phyloP scores from a whole-genome alignment of 495 filamentous ascomycete genomes.

The Penicillium coprophilum region DNA sequence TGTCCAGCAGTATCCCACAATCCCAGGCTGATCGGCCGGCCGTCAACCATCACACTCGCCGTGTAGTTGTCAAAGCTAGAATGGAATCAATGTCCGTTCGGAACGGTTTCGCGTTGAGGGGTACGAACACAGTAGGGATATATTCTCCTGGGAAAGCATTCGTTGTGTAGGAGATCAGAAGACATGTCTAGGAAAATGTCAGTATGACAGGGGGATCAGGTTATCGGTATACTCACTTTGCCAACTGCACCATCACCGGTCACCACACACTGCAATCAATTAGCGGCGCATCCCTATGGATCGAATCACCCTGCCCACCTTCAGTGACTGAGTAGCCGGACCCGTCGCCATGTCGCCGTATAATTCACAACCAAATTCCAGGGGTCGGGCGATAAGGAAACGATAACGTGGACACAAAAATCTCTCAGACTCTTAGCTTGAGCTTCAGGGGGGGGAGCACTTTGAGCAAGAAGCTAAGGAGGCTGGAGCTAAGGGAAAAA shows the following conservation, averaged over 20 bases:
- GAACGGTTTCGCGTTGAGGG: conserved; percentile 6
- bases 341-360: conserved; percentile 58
- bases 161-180: conserved; percentile 98
- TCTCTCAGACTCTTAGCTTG: conserved; percentile 6
- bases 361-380: conserved; percentile 9
- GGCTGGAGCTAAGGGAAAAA: conserved; percentile 11
- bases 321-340: conserved; percentile 70
- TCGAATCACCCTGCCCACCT: conserved; percentile 49
- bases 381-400: conserved; percentile 16
- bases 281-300: conserved; percentile 17
- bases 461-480: conserved; percentile 7
- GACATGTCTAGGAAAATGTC: conserved; percentile 71
- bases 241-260: conserved; percentile 98
- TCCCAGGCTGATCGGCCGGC: conserved; percentile 92
- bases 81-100: conserved; percentile 1
- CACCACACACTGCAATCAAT: conserved; percentile 77
- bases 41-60: conserved; percentile 97
- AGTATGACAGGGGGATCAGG: not conserved
- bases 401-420: conserved; percentile 7
- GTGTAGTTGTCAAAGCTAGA: conserved; percentile 97
- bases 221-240: conserved; percentile 63
- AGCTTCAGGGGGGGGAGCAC: conserved; percentile 11
- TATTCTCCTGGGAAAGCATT: conserved; percentile 99
- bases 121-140: conserved; percentile 95
- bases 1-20: conserved; percentile 99